These are phyloP conservation scores for Podospora fimiseda DNA, from an alignment of 495 filamentous ascomycete genomes.

Conservation along the genomic window DNA sequence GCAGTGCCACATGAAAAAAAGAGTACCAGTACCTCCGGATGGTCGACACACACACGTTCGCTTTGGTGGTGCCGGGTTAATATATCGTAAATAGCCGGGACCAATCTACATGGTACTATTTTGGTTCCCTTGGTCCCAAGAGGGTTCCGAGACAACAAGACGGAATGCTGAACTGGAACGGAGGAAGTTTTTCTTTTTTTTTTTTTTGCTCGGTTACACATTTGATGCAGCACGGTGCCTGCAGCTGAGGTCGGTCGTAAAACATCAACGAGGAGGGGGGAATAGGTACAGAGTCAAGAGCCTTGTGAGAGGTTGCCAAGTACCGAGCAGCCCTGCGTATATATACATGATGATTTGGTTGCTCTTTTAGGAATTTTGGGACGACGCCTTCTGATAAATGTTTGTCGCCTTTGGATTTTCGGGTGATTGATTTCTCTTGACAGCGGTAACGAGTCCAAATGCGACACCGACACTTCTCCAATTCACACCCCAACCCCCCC, in stretches of 20 bases:
- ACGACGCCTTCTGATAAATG: not conserved
- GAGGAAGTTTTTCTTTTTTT: too few relatives aligned
- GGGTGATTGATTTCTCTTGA: too few relatives aligned
- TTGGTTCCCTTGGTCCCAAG: slow-evolving; percentile 11
- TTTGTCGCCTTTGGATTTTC: too few relatives aligned
- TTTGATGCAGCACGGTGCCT: too few relatives aligned
- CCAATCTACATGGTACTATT: slow-evolving; percentile 27
- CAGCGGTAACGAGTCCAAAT: slow-evolving; percentile 1
- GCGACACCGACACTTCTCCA: slow-evolving; percentile 1
- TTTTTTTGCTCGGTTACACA: too few relatives aligned
- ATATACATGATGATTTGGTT: not conserved
- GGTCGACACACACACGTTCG: not conserved
- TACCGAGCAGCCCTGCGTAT: not conserved
- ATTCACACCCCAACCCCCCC: not conserved
- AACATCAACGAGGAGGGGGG: too few relatives aligned
- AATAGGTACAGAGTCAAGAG: too few relatives aligned
- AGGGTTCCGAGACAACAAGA: not conserved
- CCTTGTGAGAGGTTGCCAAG: too few relatives aligned
- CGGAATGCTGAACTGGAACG: not conserved
- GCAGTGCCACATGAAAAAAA: too few relatives aligned
- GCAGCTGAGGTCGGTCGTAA: too few relatives aligned
- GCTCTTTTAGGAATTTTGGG: not conserved
- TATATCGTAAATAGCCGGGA: slow-evolving; percentile 24
- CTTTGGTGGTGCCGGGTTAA: slow-evolving; percentile 19
- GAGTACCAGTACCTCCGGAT: too few relatives aligned